A percentile compares a stretch with the other conserved stretches of the same genome.
Conservation (phyloP, 2,329 filamentous ascomycete species). For the Aspergillus jensenii region DNA sequence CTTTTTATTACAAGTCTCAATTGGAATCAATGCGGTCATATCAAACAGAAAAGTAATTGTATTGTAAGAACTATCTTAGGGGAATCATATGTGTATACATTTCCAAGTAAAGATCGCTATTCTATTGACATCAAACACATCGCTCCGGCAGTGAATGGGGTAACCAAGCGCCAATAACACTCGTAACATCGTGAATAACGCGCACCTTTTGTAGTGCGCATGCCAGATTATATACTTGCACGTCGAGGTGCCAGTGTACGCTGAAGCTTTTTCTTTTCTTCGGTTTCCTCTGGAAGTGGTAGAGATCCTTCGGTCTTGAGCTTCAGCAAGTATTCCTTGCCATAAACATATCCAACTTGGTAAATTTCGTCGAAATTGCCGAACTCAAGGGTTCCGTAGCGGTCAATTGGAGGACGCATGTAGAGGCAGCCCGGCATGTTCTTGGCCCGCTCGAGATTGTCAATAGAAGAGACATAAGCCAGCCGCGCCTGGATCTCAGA, state of each 20-base stretch:
- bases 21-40: not conserved
- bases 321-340: conserved; percentile 73
- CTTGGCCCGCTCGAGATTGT: conserved; percentile 92
- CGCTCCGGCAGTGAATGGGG: not conserved
- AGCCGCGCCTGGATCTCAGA: conserved; percentile 94
- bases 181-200: not conserved
- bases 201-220: not conserved
- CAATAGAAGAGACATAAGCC: conserved; percentile 91
- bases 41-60: not conserved
- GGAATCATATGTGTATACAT: not conserved
- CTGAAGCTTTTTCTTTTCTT: conserved; percentile 73
- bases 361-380: conserved; percentile 98
- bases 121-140: not conserved
- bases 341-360: conserved; percentile 81
- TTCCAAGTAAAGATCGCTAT: not conserved
- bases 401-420: conserved; percentile 92
- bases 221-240: conserved; percentile 61
- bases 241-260: conserved; percentile 77
- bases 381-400: conserved; percentile 93
- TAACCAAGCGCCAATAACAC: not conserved
- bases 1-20: not conserved
- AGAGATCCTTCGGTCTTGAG: conserved; percentile 77
- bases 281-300: conserved; percentile 67
- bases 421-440: conserved; percentile 87
- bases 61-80: not conserved